Evolutionary conservation across 2,329 filamentous ascomycete species (phyloP), one percentile per base, ranked within the genome.

Genomic region (Colletotrichum gigasporum): DNA sequence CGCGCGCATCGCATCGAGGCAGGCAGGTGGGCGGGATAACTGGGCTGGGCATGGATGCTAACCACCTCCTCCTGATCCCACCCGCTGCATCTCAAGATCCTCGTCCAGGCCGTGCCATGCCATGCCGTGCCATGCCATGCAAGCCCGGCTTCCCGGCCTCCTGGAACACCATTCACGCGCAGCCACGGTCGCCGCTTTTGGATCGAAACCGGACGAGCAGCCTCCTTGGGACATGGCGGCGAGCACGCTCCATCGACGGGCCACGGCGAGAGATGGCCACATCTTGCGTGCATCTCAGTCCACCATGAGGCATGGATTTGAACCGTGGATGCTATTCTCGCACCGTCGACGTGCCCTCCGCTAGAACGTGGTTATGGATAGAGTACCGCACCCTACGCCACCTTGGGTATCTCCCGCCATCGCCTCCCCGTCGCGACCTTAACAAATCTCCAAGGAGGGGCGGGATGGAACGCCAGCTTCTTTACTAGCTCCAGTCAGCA

Each of bases 31-130:
- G 47, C 32, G 56, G 54, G 16, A 56, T 42, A 34, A 48, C 28
- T 52, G 44, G 45, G 55, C 60, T 63, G 45, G 47, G 30, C 61
- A 44, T 62, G 59, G 51, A 51, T 62, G 34, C 55, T 60, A 55
- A 60, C 55, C 47, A 60, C 61, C 47, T 47, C 42, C 41, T 52
- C 48, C 39, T 60, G 55, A 48, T 64, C 41, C 55, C 61, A 51
- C 61, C 55, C 55, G 61, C 61, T 60, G 55, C 61, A 64, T 64
- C 61, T 64, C 55, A 60, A 60, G 61, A 60, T 64, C 61, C 61
- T 64, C 61, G 55, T 35, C 60, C 41, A 62, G 52, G 45, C 60
- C 47, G 34, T 45, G 39, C 61, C 60, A 45, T 62, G 56, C 61
- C 56, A 54, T 52, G 39, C 60, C 53, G 26, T 61, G 56, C 56